Evolutionary conservation across 2,329 filamentous ascomycete species (phyloP).

Genomic region (Pseudogymnoascus destructans): DNA sequence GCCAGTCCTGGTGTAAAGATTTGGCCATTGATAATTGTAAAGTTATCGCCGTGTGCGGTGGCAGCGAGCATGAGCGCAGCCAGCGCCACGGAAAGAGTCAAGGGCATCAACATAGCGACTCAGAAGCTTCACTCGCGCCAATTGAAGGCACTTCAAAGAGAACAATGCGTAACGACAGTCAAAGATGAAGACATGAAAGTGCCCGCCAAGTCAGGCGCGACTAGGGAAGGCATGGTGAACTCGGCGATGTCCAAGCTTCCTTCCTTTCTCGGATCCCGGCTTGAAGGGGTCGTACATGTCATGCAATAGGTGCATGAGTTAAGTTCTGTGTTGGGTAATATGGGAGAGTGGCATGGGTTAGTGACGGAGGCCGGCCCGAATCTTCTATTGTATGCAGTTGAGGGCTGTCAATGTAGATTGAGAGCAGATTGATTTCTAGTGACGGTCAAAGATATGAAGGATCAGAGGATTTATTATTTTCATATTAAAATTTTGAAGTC

Average conservation of each 20-base stretch:
- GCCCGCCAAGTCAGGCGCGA: background rate
- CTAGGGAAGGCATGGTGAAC: background rate
- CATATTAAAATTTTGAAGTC: background rate
- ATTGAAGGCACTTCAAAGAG: background rate
- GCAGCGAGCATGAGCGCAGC: background rate
- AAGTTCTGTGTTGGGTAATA: background rate
- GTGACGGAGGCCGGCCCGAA: constrained; percentile 4
- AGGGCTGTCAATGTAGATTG: background rate
- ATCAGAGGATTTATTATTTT: background rate
- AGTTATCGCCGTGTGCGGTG: constrained; percentile 22
- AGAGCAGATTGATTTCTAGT: background rate
- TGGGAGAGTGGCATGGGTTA: background rate
- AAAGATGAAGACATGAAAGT: background rate
- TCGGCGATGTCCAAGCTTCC: background rate
- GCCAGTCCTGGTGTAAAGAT: constrained; percentile 57
- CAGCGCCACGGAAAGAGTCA: background rate
- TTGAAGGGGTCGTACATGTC: background rate
- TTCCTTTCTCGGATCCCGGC: background rate
- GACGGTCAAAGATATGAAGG: background rate
- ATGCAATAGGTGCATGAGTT: constrained; percentile 1
- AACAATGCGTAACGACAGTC: background rate
- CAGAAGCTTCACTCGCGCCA: background rate
- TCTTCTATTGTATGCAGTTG: background rate
- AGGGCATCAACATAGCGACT: constrained; percentile 1
- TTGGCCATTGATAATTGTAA: constrained; percentile 50